phyloP scores from a whole-genome alignment of 2,329 filamentous ascomycete genomes.

The Talaromyces rugulosus region DNA sequence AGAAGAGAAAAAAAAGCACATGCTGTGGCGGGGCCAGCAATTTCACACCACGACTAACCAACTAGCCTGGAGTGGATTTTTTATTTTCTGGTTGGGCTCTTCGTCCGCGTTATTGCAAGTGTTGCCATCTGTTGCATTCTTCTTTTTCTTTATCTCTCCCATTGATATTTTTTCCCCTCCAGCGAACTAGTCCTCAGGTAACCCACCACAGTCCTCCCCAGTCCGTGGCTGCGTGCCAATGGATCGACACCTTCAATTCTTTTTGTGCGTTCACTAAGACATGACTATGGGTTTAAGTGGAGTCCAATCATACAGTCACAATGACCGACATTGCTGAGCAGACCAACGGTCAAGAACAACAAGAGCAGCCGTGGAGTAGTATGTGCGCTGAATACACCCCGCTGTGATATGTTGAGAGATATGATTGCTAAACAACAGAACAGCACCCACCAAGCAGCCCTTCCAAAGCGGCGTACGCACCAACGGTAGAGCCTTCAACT shows the following conservation, averaged over 20 bases:
- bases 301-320: background rate
- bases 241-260: background rate
- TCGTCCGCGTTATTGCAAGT: background rate
- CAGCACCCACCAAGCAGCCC: conserved; percentile 28
- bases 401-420: background rate
- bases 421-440: conserved; percentile 10
- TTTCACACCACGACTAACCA: background rate
- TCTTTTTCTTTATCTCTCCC: background rate
- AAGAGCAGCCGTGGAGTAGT: conserved; percentile 12
- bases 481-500: conserved; percentile 35
- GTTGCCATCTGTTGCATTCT: background rate
- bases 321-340: conserved; percentile 12
- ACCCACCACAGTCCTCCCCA: background rate
- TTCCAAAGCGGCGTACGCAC: conserved; percentile 31
- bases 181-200: background rate
- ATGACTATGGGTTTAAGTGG: background rate
- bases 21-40: background rate
- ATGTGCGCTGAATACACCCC: background rate
- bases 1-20: background rate
- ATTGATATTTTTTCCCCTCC: background rate
- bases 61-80: background rate
- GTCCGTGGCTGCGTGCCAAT: background rate
- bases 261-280: background rate
- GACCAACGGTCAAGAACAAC: conserved; percentile 2
- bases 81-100: background rate